Conservation (phyloP, 371 early-diverging fungal genomes). For the Saksenaea oblongispora region DNA sequence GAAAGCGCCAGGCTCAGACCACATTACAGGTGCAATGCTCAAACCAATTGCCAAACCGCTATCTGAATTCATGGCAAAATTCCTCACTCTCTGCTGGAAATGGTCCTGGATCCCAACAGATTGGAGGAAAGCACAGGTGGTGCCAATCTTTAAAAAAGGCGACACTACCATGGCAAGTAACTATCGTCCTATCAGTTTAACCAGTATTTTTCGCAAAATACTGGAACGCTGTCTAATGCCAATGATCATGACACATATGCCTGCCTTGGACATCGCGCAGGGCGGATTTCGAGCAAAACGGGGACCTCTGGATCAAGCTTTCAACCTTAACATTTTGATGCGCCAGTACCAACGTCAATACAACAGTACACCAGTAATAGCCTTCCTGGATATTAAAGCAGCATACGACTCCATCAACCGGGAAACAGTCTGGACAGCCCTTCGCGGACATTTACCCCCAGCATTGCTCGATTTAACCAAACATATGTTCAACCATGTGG, state of each 20-base stretch:
- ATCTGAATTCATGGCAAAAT: not conserved
- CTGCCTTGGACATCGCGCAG: too few species aligned
- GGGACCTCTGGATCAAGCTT: slow-evolving; percentile 20
- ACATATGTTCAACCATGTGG: slow-evolving; percentile 7
- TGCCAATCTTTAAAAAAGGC: slow-evolving; percentile 24
- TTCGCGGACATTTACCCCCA: not conserved
- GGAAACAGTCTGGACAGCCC: slow-evolving; percentile 1
- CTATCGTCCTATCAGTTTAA: slow-evolving; percentile 21
- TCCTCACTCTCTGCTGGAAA: slow-evolving; percentile 15
- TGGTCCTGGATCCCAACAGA: too few species aligned
- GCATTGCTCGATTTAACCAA: not conserved
- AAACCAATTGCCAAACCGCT: slow-evolving; percentile 4
- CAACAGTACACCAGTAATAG: slow-evolving; percentile 5
- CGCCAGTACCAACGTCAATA: not conserved
- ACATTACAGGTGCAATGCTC: too few species aligned
- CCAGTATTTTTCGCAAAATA: too few species aligned
- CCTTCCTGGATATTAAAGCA: too few species aligned
- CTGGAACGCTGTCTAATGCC: too few species aligned
- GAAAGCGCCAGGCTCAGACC: slow-evolving; percentile 19
- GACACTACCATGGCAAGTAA: slow-evolving; percentile 12
- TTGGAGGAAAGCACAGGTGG: too few species aligned
- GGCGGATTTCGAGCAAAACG: slow-evolving; percentile 19
- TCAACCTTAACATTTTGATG: slow-evolving; percentile 11
- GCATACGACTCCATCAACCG: slow-evolving; percentile 20
- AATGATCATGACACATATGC: too few species aligned